These are phyloP conservation scores for Daldinia loculata DNA, from an alignment of 495 filamentous ascomycete genomes.

Conservation along the genomic window DNA sequence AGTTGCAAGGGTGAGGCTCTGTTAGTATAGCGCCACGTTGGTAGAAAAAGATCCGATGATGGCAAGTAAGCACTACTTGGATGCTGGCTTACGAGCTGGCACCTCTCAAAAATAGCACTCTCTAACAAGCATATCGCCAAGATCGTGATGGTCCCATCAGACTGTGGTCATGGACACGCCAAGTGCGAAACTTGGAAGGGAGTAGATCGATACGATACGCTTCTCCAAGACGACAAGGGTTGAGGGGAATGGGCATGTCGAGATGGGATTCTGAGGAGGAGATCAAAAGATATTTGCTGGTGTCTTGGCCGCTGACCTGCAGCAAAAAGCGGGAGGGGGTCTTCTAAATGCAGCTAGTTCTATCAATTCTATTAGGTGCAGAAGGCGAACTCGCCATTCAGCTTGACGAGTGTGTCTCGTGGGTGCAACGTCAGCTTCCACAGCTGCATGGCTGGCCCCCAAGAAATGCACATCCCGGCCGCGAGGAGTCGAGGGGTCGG, in stretches of 20 bases:
- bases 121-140: neutral
- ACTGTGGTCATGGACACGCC: constrained; percentile 15
- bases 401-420: constrained; percentile 28
- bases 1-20: constrained; percentile 8
- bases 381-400: constrained; percentile 31
- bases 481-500: constrained; percentile 13
- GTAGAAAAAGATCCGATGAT: constrained; percentile 22
- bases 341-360: constrained; percentile 19
- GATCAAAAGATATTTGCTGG: constrained; percentile 29
- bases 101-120: constrained; percentile 29
- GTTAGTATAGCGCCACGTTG: constrained; percentile 15
- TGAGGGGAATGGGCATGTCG: constrained; percentile 26
- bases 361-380: constrained; percentile 17
- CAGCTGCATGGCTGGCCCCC: constrained; percentile 31
- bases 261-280: constrained; percentile 33
- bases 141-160: constrained; percentile 27
- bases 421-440: constrained; percentile 33
- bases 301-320: constrained; percentile 8
- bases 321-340: constrained; percentile 26
- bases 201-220: constrained; percentile 24
- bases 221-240: constrained; percentile 25
- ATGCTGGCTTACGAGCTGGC: constrained; percentile 14
- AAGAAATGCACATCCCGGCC: constrained; percentile 19
- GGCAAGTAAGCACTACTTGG: constrained; percentile 30
- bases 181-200: constrained; percentile 12